Evolutionary conservation across 2,329 filamentous ascomycete genomes (phyloP), one percentile per base, ranked within the genome.

Genomic region (Paracoccidioides brasiliensis): DNA sequence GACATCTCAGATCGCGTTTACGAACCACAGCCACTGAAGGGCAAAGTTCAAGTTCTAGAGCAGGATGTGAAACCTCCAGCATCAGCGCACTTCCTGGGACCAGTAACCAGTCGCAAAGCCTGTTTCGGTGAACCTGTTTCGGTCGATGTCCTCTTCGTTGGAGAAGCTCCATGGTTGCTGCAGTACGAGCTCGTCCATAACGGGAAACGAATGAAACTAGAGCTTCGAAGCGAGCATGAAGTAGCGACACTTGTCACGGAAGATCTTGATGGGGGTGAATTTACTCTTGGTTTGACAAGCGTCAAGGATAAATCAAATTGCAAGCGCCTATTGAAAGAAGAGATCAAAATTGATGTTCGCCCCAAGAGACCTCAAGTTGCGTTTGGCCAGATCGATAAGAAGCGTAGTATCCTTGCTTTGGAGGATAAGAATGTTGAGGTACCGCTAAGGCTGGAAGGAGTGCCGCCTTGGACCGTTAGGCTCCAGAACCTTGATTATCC

Each of bases 61-160:
- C 91, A 97, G 70, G 84, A 89, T 64, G 91, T 98, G 62, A 95
- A 94, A 70, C 93, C 93, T 8, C 88, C 90, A 3, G 91, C 93
- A 5, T 88, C 86, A 8, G 91, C 91, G 30, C 72, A 74, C 37
- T 82, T 84, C 58, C 77, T 90, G 55, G 77, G 80, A 45, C 73
- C 78, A 32, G 74, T 76, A 6, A 74, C 77, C 22, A 74, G 76
- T 41, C 73, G 72, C 58, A 83, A 80, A 63, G 83, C 86, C 51
- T 98, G 93, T 66, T 85, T 97, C 55, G 89, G 93, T 57, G 85
- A 95, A 55, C 78, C 84, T 22, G 82, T 90, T 5, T 80, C 84
- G 37, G 81, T 93, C 33, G 82, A 88, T 55, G 82, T 96, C 42
- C 72, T 78, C 53, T 79, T 97, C 44, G 76, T 82, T 48, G 93